Evolutionary conservation across 192 early-diverging fungal genomes (phyloP), one percentile per base, ranked within the genome.

Genomic region (Allomyces javanicus): DNA sequence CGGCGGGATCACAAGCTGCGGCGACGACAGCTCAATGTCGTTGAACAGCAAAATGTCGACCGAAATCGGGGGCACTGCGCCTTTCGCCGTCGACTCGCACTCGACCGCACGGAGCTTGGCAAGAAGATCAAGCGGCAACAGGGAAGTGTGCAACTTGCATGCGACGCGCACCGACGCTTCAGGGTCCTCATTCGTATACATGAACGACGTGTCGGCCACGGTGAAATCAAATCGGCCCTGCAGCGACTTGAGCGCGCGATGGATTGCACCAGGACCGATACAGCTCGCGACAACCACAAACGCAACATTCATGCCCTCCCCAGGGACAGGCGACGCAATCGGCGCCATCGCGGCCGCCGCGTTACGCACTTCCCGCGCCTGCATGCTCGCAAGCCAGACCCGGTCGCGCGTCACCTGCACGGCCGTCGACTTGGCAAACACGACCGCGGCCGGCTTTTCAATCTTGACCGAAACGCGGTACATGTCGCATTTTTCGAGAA

Each of bases 11-110:
- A 78, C 87, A 66, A 99, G 76, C 9, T 58, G 61, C n/a, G 80
- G 75, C 11, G 73, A 79, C 3, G 85, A 72, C 65, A 93, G 74
- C 40, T 88, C 79, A 45, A 87, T 63, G 61, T 82, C 77, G 69
- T 93, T 89, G 73, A 88, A 99, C 69, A 90, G 88, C 19, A 99
- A 71, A 67, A 99, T 96, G 69, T 99, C 96, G 9, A 97, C 80
- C 71, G 97, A 93, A 62, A 97, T 89, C 9, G 87, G 83, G 9
- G 93, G 82, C 58, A 93, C 94, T 4, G 92, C 93, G 73, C 92
- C 26, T 3, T 27, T 27, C 4, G 1, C 26, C 2, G 26, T 27
- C 26, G 4, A 27, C 26, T 27, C 26, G 26, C 26, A 4, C 26
- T 27, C 26, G 26, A 27, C 26, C 26, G 26, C 26, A 27, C 26